These are phyloP conservation scores for Phytophthora foliorum DNA, from an alignment of 352 stramenopile genomes.

Conservation along the genomic window DNA sequence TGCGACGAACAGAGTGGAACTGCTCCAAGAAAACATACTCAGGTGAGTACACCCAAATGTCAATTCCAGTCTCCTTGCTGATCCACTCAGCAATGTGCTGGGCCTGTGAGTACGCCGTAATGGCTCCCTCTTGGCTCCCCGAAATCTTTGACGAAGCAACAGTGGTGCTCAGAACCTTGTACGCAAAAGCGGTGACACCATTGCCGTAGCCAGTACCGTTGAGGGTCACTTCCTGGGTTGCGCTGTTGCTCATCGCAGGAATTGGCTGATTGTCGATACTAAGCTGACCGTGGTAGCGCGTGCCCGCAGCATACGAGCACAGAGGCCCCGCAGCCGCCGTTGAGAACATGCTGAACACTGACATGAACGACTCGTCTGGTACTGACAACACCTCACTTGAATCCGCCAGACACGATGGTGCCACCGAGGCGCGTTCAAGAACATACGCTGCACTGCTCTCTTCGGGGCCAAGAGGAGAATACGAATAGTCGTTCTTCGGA, in stretches of 20 bases:
- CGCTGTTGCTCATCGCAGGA: conserved; percentile 38
- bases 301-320: conserved; percentile 68
- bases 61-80: conserved; percentile 68
- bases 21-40: conserved; percentile 77
- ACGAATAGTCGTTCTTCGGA: conserved; percentile 39
- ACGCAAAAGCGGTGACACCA: conserved; percentile 72
- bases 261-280: conserved; percentile 70
- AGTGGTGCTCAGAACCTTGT: conserved; percentile 63
- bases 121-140: conserved; percentile 47
- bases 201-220: conserved; percentile 60
- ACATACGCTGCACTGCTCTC: conserved; percentile 36
- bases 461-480: conserved; percentile 49
- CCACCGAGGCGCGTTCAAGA: conserved; percentile 25
- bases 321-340: conserved; percentile 50
- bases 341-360: conserved; percentile 76
- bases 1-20: conserved; percentile 66
- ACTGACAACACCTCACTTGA: conserved; percentile 47
- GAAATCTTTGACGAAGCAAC: conserved; percentile 23
- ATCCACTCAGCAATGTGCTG: conserved; percentile 72
- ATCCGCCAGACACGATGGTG: conserved; percentile 53
- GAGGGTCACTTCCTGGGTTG: conserved; percentile 45
- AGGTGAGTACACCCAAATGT: conserved; percentile 77
- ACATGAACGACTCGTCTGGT: conserved; percentile 67
- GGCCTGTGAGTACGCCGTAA: conserved; percentile 62
- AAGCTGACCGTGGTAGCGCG: conserved; percentile 76